Base-by-base conservation (phyloP, 768 basidiomycete genomes). In the Pisolithus albus region DNA sequence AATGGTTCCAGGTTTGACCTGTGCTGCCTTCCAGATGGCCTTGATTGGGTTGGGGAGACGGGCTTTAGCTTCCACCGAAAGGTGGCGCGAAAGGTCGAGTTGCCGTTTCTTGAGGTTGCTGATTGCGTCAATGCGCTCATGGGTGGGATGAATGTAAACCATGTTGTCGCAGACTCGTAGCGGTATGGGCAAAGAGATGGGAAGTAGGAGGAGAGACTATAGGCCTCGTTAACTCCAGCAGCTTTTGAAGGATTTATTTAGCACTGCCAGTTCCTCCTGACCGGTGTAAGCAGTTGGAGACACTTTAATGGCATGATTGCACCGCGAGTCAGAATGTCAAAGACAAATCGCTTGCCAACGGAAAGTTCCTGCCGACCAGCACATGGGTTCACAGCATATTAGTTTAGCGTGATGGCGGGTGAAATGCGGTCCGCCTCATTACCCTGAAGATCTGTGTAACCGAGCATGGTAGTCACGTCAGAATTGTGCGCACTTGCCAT, bases 41-140 rank as follows among this genome's bases (percentile, higher is more conserved):
- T 70, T 70, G 55, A 70, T 70, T 7, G 69, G 65, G 42, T 70
- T 70, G 2, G 69, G 67, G 4, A 65, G 64, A 34, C 70, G 57
- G 1, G 61, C 59, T 26, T 61, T 60, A 21, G 71, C 63, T 49
- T 70, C 69, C n/a, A 56, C 52, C 2, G 69, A 70, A 45, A 70
- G 52, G 48, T 70, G 69, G 19, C 69, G 69, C 8, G 61, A 60
- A 3, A 69, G 50, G 44, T 67, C 65, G 16, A 61, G 61, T 47
- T 57, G 64, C 28, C 62, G 62, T 47, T 57, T 59, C 47, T 68
- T 68, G 10, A 52, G 52, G 7, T 56, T 9, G 13, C 11, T 34
- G 34, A 34, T 15, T 34, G 53, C 28, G 10, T 57, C 60, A 9
- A 23, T 28, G 45, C 45, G 52, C 3, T 62, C 58, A 50, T 52